Percentiles rank a stretch among this genome's conserved stretches.
Evolutionary conservation across 1,139 yeast genomes (phyloP).

Genomic region (Arxiozyma slooffiae): DNA sequence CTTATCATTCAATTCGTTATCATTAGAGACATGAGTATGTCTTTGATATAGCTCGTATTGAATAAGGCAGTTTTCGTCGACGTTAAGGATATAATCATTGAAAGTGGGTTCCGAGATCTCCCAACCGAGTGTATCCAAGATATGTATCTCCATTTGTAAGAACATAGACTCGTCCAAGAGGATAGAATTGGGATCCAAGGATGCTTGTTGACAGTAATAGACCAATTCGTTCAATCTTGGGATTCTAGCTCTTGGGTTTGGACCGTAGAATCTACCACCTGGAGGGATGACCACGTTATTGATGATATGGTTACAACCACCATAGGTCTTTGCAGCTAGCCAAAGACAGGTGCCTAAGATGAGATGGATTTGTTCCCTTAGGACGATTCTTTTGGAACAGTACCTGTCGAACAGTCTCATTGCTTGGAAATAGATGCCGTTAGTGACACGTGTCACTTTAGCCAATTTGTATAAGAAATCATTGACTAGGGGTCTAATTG

Average conservation of each 20-base stretch:
- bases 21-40: conserved; percentile 27
- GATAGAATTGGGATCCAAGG: conserved; percentile 14
- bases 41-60: conserved; percentile 33
- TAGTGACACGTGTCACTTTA: conserved; percentile 48
- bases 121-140: conserved; percentile 54
- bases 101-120: conserved; percentile 48
- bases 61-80: conserved; percentile 34
- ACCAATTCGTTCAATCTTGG: conserved; percentile 56
- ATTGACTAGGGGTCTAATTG: conserved; percentile 41
- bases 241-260: conserved; percentile 55
- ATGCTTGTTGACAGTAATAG: conserved; percentile 40
- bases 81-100: conserved; percentile 41
- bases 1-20: conserved; percentile 23
- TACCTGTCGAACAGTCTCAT: conserved; percentile 55
- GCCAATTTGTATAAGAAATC: conserved; percentile 52
- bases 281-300: conserved; percentile 39
- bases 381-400: conserved; percentile 53
- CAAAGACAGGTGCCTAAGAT: conserved; percentile 59
- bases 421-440: conserved; percentile 51
- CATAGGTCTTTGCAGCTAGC: conserved; percentile 55
- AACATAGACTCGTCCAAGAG: conserved; percentile 52
- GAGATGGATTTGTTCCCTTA: conserved; percentile 52
- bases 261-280: conserved; percentile 56
- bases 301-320: conserved; percentile 62
- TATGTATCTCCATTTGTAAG: conserved; percentile 46